A percentile compares a stretch with the other conserved stretches of the same genome.
phyloP scores from a whole-genome alignment of 2,329 filamentous ascomycete genomes.

The Beauveria sp. region DNA sequence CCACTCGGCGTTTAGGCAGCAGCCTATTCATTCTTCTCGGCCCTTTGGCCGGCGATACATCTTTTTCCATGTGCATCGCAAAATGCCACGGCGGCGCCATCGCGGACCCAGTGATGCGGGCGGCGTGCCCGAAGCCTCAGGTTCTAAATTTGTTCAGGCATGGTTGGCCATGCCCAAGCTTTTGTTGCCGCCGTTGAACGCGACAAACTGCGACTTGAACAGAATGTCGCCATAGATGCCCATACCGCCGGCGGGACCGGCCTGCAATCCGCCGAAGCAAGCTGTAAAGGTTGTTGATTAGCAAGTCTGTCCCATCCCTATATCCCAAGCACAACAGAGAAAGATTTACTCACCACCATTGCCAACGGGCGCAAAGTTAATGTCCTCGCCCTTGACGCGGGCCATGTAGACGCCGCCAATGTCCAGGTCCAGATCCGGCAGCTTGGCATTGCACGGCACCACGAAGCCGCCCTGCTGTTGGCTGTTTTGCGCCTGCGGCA shows the following conservation, averaged over 20 bases:
- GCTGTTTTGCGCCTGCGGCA: slow-evolving; percentile 36
- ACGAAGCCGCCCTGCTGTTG: slow-evolving; percentile 35
- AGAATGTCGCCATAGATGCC: slow-evolving; percentile 58
- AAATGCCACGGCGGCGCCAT: background rate
- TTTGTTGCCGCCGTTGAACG: slow-evolving; percentile 49
- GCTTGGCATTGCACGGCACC: slow-evolving; percentile 35
- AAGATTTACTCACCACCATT: slow-evolving; percentile 38
- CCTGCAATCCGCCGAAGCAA: slow-evolving; percentile 64
- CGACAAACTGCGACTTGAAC: slow-evolving; percentile 54
- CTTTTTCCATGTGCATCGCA: background rate
- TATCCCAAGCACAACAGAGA: background rate
- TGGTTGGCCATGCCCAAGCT: slow-evolving; percentile 40
- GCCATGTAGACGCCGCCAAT: slow-evolving; percentile 52
- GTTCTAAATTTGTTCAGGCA: slow-evolving; percentile 7
- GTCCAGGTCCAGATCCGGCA: slow-evolving; percentile 45
- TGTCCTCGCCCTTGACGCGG: slow-evolving; percentile 42
- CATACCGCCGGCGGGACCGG: slow-evolving; percentile 39
- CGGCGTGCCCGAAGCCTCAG: background rate
- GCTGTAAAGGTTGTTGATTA: slow-evolving; percentile 22
- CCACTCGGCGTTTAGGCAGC: background rate
- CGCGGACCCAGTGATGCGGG: background rate
- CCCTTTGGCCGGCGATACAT: background rate
- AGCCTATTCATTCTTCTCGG: background rate
- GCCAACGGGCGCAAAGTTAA: slow-evolving; percentile 45
- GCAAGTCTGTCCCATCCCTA: background rate